Conservation (phyloP, 495 filamentous ascomycete species). For the Penicillium ochrochloron region DNA sequence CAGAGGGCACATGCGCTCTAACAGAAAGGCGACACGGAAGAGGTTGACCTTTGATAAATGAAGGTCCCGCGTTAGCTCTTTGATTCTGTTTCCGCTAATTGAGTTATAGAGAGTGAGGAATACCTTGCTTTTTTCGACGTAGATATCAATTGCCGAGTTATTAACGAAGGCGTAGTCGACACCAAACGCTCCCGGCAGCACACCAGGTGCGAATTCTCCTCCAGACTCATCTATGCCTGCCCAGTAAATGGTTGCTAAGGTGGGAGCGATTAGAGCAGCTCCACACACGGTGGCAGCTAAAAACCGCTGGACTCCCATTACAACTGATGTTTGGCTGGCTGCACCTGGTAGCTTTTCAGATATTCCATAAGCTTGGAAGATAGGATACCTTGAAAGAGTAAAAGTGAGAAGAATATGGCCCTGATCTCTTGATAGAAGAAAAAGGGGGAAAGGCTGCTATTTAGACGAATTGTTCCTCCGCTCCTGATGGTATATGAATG, state of each 20-base stretch:
- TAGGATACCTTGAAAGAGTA: neutral
- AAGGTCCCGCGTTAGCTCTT: neutral
- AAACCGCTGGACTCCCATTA: neutral
- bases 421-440: neutral
- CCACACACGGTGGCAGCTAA: neutral
- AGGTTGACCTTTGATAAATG: neutral
- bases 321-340: neutral
- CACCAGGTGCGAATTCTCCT: neutral
- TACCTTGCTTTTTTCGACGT: constrained; percentile 1
- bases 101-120: neutral
- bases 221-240: constrained; percentile 4
- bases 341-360: neutral
- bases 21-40: constrained; percentile 3
- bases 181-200: neutral
- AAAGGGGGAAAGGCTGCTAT: neutral
- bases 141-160: constrained; percentile 1
- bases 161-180: constrained; percentile 1
- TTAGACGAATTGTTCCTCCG: neutral
- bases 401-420: neutral
- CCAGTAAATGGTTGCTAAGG: neutral
- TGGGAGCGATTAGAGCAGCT: neutral
- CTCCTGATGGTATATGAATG: neutral
- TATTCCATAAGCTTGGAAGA: neutral
- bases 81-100: neutral
- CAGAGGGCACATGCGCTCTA: constrained; percentile 2